Conservation (phyloP, 2,329 filamentous ascomycete species). For the Aspergillus melleus region DNA sequence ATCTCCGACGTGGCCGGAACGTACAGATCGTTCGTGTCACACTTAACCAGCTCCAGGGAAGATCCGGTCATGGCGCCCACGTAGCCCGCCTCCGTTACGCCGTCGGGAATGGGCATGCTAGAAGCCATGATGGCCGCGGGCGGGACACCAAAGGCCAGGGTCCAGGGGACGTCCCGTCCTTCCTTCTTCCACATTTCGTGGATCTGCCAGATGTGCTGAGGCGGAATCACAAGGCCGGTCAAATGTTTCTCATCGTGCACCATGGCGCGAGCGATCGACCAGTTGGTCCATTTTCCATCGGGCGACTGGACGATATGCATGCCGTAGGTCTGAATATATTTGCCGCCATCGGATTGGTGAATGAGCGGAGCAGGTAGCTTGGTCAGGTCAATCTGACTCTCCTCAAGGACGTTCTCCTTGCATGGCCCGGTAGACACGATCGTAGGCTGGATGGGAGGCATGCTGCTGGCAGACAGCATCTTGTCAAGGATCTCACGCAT, state of each 20-base stretch:
- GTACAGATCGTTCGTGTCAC: constrained; percentile 51
- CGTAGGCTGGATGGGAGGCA: constrained; percentile 32
- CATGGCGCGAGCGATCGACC: constrained; percentile 46
- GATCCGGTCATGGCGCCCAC: constrained; percentile 49
- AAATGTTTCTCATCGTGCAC: constrained; percentile 47
- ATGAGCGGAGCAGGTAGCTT: constrained; percentile 45
- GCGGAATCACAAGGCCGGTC: constrained; percentile 44
- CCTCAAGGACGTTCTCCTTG: constrained; percentile 45
- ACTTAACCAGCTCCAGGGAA: constrained; percentile 50
- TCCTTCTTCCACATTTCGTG: constrained; percentile 49
- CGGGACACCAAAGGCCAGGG: constrained; percentile 51
- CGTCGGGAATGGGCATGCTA: constrained; percentile 52
- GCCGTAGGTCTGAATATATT: constrained; percentile 54
- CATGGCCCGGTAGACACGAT: constrained; percentile 41
- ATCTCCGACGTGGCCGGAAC: constrained; percentile 55
- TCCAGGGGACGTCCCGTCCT: constrained; percentile 50
- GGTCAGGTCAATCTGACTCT: constrained; percentile 45
- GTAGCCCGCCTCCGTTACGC: constrained; percentile 51
- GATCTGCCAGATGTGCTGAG: constrained; percentile 51
- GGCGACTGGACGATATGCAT: constrained; percentile 51
- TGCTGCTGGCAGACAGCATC: constrained; percentile 40
- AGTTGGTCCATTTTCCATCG: constrained; percentile 48
- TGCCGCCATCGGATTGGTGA: constrained; percentile 50
- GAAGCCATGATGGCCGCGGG: constrained; percentile 52
- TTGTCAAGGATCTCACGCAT: constrained; percentile 45